Evolutionary conservation across 345 rosid genomes (phyloP).

Genomic region (Melaleuca alternifolia): DNA sequence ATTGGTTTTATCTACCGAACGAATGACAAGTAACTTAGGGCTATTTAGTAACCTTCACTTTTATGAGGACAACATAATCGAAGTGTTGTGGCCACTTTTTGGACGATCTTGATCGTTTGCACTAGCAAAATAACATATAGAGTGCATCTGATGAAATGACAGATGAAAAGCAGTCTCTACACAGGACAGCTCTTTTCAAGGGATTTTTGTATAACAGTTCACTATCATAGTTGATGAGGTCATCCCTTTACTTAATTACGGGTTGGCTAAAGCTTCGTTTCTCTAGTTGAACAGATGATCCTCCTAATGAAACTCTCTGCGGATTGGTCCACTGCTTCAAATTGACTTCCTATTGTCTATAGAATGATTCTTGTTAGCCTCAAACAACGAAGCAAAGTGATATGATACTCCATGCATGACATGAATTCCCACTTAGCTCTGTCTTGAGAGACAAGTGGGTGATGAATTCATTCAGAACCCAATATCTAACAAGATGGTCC

Average conservation of each 20-base stretch:
- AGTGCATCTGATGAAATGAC: neutral
- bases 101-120: neutral
- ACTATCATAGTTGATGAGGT: neutral
- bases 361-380: neutral
- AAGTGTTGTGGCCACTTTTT: neutral
- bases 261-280: neutral
- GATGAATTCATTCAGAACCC: neutral
- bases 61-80: neutral
- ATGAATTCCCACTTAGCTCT: neutral
- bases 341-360: neutral
- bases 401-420: neutral
- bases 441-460: neutral
- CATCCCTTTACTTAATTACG: neutral
- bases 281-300: neutral
- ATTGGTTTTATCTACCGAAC: neutral
- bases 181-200: neutral
- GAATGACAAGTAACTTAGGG: neutral
- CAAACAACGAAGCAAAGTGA: neutral
- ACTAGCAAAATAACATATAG: neutral
- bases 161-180: neutral
- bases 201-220: neutral
- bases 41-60: neutral
- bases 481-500: neutral
- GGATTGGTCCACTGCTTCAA: neutral
- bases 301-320: neutral